Base-by-base conservation (phyloP, 2,329 filamentous ascomycete species). In the Hirsutella thompsonii region DNA sequence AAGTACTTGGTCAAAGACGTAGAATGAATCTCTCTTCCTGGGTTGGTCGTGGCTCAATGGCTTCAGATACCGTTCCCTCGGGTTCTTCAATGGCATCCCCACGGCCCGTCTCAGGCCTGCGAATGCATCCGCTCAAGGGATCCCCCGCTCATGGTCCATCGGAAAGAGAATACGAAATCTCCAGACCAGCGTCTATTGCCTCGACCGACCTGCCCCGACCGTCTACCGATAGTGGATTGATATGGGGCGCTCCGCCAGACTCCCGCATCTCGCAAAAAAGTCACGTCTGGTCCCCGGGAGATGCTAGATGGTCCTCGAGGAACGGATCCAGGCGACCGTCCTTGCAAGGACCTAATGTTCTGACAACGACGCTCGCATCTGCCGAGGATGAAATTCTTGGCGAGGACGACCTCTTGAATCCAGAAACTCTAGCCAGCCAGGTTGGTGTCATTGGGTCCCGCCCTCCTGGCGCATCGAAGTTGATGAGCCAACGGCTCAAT, bases 321-420 rank as follows among this genome's bases (percentile, higher is more conserved):
- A 83, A 78, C 51, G 80, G 82, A 8, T 94, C 88, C 28, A 76
- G 89, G 38, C 75, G 89, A 29, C 84, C 85, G 13, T 94, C 87
- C 1, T 68, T 87, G 8, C 85, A 92, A 44, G 84, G 83, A 11
- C 86, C 83, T 1, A 79, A 72, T 9, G 73, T 57, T 16, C 57
- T 79, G 16, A 71, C 76, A 44, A 79, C 76, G 3, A 77, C 72
- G 1, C 60, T 81, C 16, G 75, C 75, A 10, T 77, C 74, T 11
- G 76, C 75, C 0, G 76, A 81, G 23, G 77, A 81, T 49, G 76
- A 77, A 46, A 79, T 80, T 29, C 57, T 81, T 19, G 70, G 76
- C 41, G 69, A 74, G n/a, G 61, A 70, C 3, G 76, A 73, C 29
- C 54, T 75, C 11, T 57, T 72, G 2, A 64, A 74, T 39, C 68